A percentile compares a stretch with the other conserved stretches of the same genome.
phyloP scores from a whole-genome alignment of 2,329 filamentous ascomycete genomes.

The Ilyonectria robusta region DNA sequence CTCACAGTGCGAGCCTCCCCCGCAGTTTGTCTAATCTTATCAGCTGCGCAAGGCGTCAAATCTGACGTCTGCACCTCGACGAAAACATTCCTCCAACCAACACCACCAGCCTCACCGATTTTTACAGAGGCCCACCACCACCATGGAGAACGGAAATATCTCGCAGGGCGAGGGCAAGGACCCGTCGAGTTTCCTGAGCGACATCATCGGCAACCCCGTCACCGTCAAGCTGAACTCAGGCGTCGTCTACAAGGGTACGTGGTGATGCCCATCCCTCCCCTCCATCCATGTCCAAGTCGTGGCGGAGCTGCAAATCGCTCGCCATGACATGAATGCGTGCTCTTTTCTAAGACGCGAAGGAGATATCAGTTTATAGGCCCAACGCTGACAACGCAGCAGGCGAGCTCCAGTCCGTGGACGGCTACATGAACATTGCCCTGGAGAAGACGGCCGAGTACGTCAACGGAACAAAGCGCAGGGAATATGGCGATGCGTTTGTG shows the following conservation, averaged over 20 bases:
- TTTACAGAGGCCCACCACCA: conserved; percentile 4
- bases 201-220: conserved; percentile 94
- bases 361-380: not conserved
- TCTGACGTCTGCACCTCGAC: conserved; percentile 32
- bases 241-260: conserved; percentile 92
- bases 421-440: conserved; percentile 99
- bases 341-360: not conserved
- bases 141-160: conserved; percentile 82
- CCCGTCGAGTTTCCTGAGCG: conserved; percentile 91
- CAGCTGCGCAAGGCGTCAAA: conserved; percentile 41
- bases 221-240: conserved; percentile 99
- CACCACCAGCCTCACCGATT: conserved; percentile 27
- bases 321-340: not conserved
- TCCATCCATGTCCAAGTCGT: conserved; percentile 4
- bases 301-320: not conserved
- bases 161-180: conserved; percentile 84
- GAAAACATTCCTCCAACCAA: conserved; percentile 38
- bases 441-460: conserved; percentile 96
- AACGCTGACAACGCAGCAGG: conserved; percentile 66
- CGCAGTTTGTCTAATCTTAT: conserved; percentile 38
- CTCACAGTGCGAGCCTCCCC: conserved; percentile 43
- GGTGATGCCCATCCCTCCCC: not conserved
- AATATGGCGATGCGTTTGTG: conserved; percentile 95
- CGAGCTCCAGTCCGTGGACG: conserved; percentile 95
- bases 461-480: conserved; percentile 84